Percentiles rank a stretch among this genome's conserved stretches.
Evolutionary conservation across 257 asterid species (phyloP).

Genomic region (Schizonepeta tenuifolia): DNA sequence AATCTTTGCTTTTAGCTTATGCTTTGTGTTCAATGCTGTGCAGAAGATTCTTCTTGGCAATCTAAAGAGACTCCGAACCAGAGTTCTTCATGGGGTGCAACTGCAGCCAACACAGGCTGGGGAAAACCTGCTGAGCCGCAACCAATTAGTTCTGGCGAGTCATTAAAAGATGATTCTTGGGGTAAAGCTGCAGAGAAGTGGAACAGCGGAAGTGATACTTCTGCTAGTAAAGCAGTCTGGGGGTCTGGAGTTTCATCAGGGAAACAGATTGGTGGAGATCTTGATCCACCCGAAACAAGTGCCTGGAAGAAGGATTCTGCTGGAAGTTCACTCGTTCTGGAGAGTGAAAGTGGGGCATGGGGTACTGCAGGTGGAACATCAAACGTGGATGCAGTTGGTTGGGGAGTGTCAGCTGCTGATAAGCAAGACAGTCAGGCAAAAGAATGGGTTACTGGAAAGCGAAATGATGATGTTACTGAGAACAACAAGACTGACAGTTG

Average conservation of each 20-base stretch:
- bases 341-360: constrained; percentile 34
- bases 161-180: constrained; percentile 52
- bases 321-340: not conserved
- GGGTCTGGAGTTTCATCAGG: constrained; percentile 47
- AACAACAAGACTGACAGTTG: constrained; percentile 33
- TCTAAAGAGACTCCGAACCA: constrained; percentile 46
- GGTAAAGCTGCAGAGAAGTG: constrained; percentile 53
- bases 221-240: constrained; percentile 53
- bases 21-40: constrained; percentile 24
- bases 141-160: constrained; percentile 35
- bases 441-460: constrained; percentile 36
- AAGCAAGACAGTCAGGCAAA: constrained; percentile 32
- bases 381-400: constrained; percentile 33
- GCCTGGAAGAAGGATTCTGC: constrained; percentile 44
- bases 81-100: constrained; percentile 74
- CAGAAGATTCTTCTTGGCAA: constrained; percentile 71
- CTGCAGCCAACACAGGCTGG: constrained; percentile 63
- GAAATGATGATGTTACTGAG: constrained; percentile 30
- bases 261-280: constrained; percentile 45
- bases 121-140: constrained; percentile 54
- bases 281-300: constrained; percentile 45
- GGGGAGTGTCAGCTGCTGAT: constrained; percentile 30
- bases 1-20: constrained; percentile 13
- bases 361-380: constrained; percentile 34
- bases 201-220: constrained; percentile 45